These are phyloP conservation scores for Apiotrichum akiyoshidainum DNA, from an alignment of 1,284 basidiomycete species.

Conservation along the genomic window DNA sequence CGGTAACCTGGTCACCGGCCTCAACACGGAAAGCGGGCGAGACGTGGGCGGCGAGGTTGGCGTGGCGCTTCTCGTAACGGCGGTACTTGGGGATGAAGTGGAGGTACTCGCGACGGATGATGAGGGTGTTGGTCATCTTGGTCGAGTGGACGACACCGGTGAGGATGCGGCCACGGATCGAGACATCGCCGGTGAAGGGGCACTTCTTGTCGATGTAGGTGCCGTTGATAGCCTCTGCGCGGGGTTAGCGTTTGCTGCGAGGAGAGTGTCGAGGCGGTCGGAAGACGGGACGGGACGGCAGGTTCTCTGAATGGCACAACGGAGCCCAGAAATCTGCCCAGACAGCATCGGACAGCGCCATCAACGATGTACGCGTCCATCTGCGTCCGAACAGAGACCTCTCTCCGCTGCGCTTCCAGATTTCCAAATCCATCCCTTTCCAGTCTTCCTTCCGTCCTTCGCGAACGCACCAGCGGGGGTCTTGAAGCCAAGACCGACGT, in stretches of 20 bases:
- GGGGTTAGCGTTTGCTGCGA: constrained; percentile 68
- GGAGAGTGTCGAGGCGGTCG: not conserved
- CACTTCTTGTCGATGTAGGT: constrained; percentile 99
- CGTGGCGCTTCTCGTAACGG: constrained; percentile 96
- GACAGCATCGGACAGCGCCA: no score
- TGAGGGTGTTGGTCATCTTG: constrained; percentile 99
- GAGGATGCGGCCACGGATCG: constrained; percentile 98
- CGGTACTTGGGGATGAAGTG: constrained; percentile 99
- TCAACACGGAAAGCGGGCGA: constrained; percentile 99
- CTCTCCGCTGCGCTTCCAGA: not conserved
- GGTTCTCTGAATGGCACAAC: no score
- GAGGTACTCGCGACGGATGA: constrained; percentile 97
- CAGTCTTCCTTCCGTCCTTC: not conserved
- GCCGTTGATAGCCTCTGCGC: constrained; percentile 87
- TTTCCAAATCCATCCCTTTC: not conserved
- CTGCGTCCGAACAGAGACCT: not conserved
- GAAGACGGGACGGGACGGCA: no score
- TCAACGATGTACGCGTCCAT: no score
- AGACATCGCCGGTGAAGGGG: constrained; percentile 92
- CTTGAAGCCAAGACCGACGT: constrained; percentile 95
- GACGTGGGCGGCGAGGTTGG: constrained; percentile 95
- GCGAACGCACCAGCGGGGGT: constrained; percentile 61
- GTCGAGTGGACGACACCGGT: constrained; percentile 92
- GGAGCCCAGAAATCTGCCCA: no score
- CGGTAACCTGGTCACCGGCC: constrained; percentile 87